Evolutionary conservation across 1,284 basidiomycete species (phyloP).

Genomic region (Melampsora americana): DNA sequence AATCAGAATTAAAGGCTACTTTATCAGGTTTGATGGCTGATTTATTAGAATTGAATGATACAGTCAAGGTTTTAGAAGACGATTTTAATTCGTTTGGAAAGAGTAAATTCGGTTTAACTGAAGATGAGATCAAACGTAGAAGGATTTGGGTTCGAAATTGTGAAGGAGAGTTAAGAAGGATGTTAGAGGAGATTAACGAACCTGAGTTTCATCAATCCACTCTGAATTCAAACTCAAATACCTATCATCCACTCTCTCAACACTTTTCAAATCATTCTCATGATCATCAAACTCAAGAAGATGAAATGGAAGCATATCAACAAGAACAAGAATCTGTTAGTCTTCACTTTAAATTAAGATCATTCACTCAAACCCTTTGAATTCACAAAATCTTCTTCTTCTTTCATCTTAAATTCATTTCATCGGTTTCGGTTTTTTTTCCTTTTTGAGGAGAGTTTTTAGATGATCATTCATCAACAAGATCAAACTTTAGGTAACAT

Average conservation of each 20-base stretch:
- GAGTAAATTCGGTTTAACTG: conserved; percentile 24
- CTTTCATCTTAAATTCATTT: too few species aligned
- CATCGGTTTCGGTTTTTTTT: neutral
- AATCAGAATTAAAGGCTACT: conserved; percentile 17
- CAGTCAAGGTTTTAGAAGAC: conserved; percentile 23
- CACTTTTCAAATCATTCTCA: too few species aligned
- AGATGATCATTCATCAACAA: conserved; percentile 81
- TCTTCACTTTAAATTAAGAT: neutral
- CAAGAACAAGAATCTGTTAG: conserved; percentile 27
- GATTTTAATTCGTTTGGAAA: conserved; percentile 1
- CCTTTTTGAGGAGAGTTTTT: neutral
- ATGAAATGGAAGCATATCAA: conserved; percentile 16
- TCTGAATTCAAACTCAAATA: neutral
- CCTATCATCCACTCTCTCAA: neutral
- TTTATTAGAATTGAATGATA: conserved; percentile 28
- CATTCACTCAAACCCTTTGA: too few species aligned
- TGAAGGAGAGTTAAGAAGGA: conserved; percentile 5
- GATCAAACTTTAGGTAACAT: conserved; percentile 80
- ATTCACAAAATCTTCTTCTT: too few species aligned
- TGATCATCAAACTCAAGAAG: neutral
- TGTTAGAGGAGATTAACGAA: neutral
- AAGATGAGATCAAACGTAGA: conserved; percentile 14
- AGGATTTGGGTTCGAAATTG: conserved; percentile 19
- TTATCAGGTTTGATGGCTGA: conserved; percentile 15
- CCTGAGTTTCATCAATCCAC: neutral